phyloP scores from a whole-genome alignment of 2,329 filamentous ascomycete genomes.

The Ploettnerulaceae sp. region DNA sequence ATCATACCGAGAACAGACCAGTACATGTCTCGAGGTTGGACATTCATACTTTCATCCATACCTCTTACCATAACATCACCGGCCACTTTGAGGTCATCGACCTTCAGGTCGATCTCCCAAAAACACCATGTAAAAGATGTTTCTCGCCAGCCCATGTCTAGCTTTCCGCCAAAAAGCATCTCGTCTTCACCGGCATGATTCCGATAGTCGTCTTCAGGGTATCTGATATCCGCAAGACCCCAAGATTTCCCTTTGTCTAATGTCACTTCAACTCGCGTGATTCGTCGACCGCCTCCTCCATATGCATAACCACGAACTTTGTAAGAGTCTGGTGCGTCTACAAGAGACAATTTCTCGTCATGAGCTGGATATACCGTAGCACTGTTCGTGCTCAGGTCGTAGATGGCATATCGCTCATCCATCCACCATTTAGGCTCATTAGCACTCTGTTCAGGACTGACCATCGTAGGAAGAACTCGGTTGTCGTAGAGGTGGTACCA shows the following conservation, averaged over 20 bases:
- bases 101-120: conserved; percentile 68
- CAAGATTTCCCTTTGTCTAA: conserved; percentile 79
- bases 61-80: conserved; percentile 75
- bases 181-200: conserved; percentile 51
- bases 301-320: conserved; percentile 79
- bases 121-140: conserved; percentile 89
- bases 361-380: conserved; percentile 77
- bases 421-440: conserved; percentile 73
- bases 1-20: conserved; percentile 96
- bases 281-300: conserved; percentile 75
- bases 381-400: conserved; percentile 85
- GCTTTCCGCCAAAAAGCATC: conserved; percentile 65
- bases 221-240: conserved; percentile 71
- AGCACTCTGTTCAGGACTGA: conserved; percentile 75
- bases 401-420: conserved; percentile 88
- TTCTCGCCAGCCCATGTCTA: conserved; percentile 81
- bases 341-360: conserved; percentile 58
- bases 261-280: conserved; percentile 79
- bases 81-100: conserved; percentile 56
- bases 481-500: conserved; percentile 98
- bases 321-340: conserved; percentile 50
- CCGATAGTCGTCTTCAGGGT: conserved; percentile 82
- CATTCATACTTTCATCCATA: conserved; percentile 86
- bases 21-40: conserved; percentile 90
- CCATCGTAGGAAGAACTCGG: conserved; percentile 78